phyloP scores from a whole-genome alignment of 371 early-diverging fungal genomes.

The Agmasoma carcini region DNA sequence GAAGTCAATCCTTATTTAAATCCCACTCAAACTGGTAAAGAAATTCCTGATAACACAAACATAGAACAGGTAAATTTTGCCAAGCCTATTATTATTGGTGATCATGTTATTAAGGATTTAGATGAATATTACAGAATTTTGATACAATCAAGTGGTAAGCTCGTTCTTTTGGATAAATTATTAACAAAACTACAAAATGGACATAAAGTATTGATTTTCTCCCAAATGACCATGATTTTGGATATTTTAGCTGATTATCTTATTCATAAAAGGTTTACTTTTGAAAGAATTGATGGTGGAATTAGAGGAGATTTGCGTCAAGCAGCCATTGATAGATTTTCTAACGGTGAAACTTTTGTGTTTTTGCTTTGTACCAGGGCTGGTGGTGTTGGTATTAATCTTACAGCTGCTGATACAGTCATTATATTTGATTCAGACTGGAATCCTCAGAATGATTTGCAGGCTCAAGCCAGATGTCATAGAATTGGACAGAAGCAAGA shows the following conservation, averaged over 20 bases:
- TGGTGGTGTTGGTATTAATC: conserved; percentile 84
- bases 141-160: conserved; percentile 88
- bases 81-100: no score
- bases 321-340: conserved; percentile 81
- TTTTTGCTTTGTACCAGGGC: conserved; percentile 76
- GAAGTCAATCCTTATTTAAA: not conserved
- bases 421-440: conserved; percentile 84
- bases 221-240: conserved; percentile 90
- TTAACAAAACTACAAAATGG: conserved; percentile 67
- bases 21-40: not conserved
- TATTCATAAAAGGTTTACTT: conserved; percentile 60
- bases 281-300: conserved; percentile 74
- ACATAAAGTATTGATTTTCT: conserved; percentile 84
- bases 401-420: conserved; percentile 81
- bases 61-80: no score
- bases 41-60: not conserved
- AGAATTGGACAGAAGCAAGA: conserved; percentile 81
- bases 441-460: conserved; percentile 87
- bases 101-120: conserved; percentile 21
- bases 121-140: conserved; percentile 54
- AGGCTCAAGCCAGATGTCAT: conserved; percentile 77
- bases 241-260: conserved; percentile 96
- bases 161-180: conserved; percentile 81
- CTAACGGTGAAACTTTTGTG: conserved; percentile 61
- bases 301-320: conserved; percentile 68